phyloP scores from a whole-genome alignment of 2,329 filamentous ascomycete species.

The Fusarium sp. region DNA sequence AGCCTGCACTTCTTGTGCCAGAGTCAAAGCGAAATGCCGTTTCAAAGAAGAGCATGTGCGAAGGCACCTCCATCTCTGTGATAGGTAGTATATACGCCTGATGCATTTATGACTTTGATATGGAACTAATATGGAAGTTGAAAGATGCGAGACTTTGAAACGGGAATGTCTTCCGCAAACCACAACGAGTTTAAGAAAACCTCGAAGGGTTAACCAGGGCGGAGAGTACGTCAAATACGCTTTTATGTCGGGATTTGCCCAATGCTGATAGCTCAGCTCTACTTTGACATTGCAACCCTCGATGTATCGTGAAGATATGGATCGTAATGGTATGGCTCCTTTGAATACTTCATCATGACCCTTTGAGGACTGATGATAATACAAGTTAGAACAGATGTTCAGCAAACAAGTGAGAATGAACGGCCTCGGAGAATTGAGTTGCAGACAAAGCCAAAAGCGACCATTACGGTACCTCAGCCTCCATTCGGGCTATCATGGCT shows the following conservation, averaged over 20 bases:
- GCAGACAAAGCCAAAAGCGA: background rate
- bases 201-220: conserved; percentile 49
- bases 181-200: conserved; percentile 50
- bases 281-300: background rate
- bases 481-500: conserved; percentile 57
- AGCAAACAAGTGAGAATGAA: background rate
- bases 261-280: conserved; percentile 2
- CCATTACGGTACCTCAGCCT: conserved; percentile 7
- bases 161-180: conserved; percentile 50
- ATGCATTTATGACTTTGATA: background rate
- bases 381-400: background rate
- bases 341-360: background rate
- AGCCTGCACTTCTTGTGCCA: conserved; percentile 51
- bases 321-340: background rate
- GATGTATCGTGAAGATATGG: background rate
- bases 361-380: background rate
- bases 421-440: background rate
- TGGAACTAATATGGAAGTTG: background rate
- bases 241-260: background rate
- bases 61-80: conserved; percentile 47
- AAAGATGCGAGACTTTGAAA: conserved; percentile 47
- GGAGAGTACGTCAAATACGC: conserved; percentile 40
- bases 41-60: conserved; percentile 46
- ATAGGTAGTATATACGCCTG: conserved; percentile 43
- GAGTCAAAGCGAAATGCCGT: conserved; percentile 49